Percentiles rank a stretch among this genome's conserved stretches.
phyloP scores from a whole-genome alignment of 2,329 filamentous ascomycete genomes.

The Hypoxylon sp. region DNA sequence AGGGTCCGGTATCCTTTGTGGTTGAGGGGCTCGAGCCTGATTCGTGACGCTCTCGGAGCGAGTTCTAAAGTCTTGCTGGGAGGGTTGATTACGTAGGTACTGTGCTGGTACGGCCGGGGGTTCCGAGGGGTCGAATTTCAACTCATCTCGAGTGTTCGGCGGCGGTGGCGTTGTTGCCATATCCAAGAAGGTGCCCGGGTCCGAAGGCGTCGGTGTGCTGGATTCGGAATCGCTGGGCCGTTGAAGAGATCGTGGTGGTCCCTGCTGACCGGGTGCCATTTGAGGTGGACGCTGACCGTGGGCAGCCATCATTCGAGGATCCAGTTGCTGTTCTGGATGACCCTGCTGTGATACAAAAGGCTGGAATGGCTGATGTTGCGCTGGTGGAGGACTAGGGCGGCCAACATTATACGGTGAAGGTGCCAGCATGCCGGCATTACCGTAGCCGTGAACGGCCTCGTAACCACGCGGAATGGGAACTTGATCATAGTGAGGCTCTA shows the following conservation, averaged over 20 bases:
- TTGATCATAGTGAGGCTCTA: slow-evolving; percentile 43
- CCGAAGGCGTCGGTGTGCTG: slow-evolving; percentile 22
- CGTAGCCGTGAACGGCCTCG: slow-evolving; percentile 47
- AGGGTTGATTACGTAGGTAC: slow-evolving; percentile 3
- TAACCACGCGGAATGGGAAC: slow-evolving; percentile 48
- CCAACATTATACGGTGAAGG: slow-evolving; percentile 44
- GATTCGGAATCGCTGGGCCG: slow-evolving; percentile 17
- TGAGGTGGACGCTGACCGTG: slow-evolving; percentile 15
- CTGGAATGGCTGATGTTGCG: slow-evolving; percentile 35
- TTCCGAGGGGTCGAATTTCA: slow-evolving; percentile 8
- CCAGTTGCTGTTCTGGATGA: slow-evolving; percentile 35
- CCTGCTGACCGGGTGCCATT: slow-evolving; percentile 15
- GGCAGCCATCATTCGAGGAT: slow-evolving; percentile 34
- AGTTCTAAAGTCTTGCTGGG: slow-evolving; percentile 15
- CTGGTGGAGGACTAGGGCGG: slow-evolving; percentile 26
- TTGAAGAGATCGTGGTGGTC: slow-evolving; percentile 12
- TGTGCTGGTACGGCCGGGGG: slow-evolving; percentile 8
- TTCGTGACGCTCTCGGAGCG: slow-evolving; percentile 34
- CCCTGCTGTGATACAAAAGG: slow-evolving; percentile 22
- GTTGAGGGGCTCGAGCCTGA: slow-evolving; percentile 25
- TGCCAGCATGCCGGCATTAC: slow-evolving; percentile 38
- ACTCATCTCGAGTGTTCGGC: slow-evolving; percentile 7
- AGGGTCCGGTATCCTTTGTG: slow-evolving; percentile 6
- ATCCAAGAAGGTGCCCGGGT: slow-evolving; percentile 33
- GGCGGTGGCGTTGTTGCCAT: slow-evolving; percentile 33